Conservation (phyloP, 768 basidiomycete species). For the Phlebiopsis flavidoalba region DNA sequence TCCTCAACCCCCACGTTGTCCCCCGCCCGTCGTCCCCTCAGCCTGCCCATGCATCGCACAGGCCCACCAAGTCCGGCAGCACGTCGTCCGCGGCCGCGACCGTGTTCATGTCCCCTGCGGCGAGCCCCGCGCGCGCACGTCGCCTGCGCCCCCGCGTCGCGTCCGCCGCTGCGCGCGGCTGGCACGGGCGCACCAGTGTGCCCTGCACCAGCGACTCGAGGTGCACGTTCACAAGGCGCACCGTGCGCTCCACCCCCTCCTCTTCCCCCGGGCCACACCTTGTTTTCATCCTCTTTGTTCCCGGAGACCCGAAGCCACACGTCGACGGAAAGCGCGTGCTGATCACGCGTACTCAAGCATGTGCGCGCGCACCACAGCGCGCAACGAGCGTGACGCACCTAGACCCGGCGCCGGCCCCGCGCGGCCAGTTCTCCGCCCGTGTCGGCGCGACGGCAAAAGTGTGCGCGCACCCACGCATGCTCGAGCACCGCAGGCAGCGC, state of each 20-base stretch:
- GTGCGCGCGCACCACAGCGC: slow-evolving; percentile 42
- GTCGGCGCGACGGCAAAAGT: slow-evolving; percentile 59
- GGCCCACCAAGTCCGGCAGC: slow-evolving; percentile 39
- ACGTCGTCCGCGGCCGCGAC: slow-evolving; percentile 42
- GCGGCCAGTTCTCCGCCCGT: slow-evolving; percentile 50
- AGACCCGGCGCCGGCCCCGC: slow-evolving; percentile 56
- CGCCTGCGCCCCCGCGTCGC: slow-evolving; percentile 39
- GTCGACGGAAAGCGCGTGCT: slow-evolving; percentile 56
- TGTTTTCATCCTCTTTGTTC: slow-evolving; percentile 15
- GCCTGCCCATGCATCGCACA: slow-evolving; percentile 58
- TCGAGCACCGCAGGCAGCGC: slow-evolving; percentile 46
- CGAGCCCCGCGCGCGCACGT: slow-evolving; percentile 62
- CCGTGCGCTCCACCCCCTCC: slow-evolving; percentile 38
- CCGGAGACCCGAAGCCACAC: slow-evolving; percentile 38
- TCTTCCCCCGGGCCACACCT: slow-evolving; percentile 27
- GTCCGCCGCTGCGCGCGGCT: slow-evolving; percentile 48
- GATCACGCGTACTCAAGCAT: slow-evolving; percentile 48
- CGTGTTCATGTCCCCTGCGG: slow-evolving; percentile 73
- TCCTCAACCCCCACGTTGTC: slow-evolving; percentile 84
- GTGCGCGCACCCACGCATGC: slow-evolving; percentile 56
- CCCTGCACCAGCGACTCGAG: slow-evolving; percentile 58
- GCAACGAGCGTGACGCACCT: slow-evolving; percentile 66
- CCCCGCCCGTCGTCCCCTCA: slow-evolving; percentile 34
- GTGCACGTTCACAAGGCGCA: slow-evolving; percentile 70
- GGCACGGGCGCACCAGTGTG: slow-evolving; percentile 32